Evolutionary conservation across 768 basidiomycete genomes (phyloP), one percentile per base, ranked within the genome.

Genomic region (Daedaleopsis nitida): DNA sequence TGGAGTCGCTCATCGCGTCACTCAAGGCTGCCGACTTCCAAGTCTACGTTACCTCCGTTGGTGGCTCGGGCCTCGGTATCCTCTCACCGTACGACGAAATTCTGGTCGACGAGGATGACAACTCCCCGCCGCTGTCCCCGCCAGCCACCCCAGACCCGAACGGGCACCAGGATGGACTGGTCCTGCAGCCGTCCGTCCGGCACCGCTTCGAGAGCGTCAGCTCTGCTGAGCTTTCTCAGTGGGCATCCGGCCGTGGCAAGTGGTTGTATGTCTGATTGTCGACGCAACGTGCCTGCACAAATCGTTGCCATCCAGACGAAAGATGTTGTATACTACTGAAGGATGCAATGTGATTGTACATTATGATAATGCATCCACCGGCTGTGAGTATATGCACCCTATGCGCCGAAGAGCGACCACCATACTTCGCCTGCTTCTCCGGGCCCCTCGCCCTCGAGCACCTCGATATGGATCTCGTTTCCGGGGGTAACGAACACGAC

Each of bases 51-150:
- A 96, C 96, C 38, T 85, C 91, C 58, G 92, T 99, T 52, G 97
- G 97, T 16, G 97, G 97, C 58, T 88, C 87, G 66, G 96, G 96
- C 11, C 82, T 96, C 17, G 96, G 96, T 62, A 83, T 99, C 66
- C 80, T 94, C 68, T 86, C 88, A 5, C 86, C 84, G 23, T 72
- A 73, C 52, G 63, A 69, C 56, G 57, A 65, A 9, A 64, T 58
- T 19, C 14, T 13, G 12, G 23, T 52, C 21, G 59, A 59, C 53
- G 32, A 55, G 21, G 48, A 55, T 34, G 60, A 62, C 19, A 58
- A 19, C 3, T 32, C 55, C 0, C 55, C 61, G 37, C 69, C 68
- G 14, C 57, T 67, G 13, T 70, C 71, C 12, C 72, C 72, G 19
- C 54, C 64, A 11, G 54, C 65, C 58, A 64, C 70, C 9, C 72